Evolutionary conservation across 305 asterid species (phyloP), one percentile per base, ranked within the genome.

Genomic region (Petunia hybrid): DNA sequence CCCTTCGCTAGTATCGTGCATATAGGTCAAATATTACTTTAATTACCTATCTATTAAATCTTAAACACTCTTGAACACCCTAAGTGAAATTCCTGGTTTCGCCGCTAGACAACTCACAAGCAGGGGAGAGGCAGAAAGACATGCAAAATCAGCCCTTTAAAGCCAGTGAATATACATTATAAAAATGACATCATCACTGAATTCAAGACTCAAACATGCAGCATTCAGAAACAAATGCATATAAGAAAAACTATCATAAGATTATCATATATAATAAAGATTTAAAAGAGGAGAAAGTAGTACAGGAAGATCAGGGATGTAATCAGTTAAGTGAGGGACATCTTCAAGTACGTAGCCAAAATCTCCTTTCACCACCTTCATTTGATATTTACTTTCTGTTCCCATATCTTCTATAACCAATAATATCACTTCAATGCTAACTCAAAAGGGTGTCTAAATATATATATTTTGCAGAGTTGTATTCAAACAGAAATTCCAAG

Each of bases 261-360:
- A 53, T 41, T 69, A 12, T 16, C 38, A 42, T 69, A 9, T 1
- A 1, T 38, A 40, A n/a, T 35, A 8, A 48, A 1, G 48, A 5
- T 38, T 0, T 55, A 9, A 43, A 16, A 64, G 69, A 62, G 75
- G 64, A 68, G 43, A 77, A 51, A 39, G 61, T 74, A 80, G 39
- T 87, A 94, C 98, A 55, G 87, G 83, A 68, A 93, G 93, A 90
- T 94, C 85, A 81, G 97, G 56, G 80, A 93, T 84, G 90, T 94
- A 94, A 83, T 94, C 98, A 73, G 85, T 62, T 78, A 94, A 79
- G 89, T 94, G 98, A 79, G 98, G 98, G 7, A 94, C 98, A 77
- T 94, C 98, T 83, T 94, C 87, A 69, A 94, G 98, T 35, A 93
- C 89, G 80, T 90, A 94, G 53, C 96, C 98, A 77, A 70, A 85